Conservation (phyloP, 306 rosid species). For the Glycine tomentella region DNA sequence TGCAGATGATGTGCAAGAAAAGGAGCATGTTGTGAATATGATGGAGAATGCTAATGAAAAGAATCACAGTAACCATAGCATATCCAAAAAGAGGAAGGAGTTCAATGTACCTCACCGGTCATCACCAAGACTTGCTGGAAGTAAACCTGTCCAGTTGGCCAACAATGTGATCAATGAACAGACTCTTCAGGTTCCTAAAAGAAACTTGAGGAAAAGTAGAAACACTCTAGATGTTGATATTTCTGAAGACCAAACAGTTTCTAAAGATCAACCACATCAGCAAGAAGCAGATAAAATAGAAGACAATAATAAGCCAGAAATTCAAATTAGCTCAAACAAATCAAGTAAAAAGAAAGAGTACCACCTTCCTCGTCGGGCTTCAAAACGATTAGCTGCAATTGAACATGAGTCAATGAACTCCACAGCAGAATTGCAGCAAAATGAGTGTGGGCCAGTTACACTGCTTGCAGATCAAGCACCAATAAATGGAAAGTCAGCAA, state of each 20-base stretch:
- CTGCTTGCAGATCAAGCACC: conserved; percentile 45
- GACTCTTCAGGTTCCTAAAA: conserved; percentile 52
- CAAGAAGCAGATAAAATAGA: conserved; percentile 47
- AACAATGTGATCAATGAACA: conserved; percentile 50
- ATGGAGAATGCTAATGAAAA: conserved; percentile 37
- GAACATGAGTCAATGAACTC: conserved; percentile 52
- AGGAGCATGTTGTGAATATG: conserved; percentile 37
- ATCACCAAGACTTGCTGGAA: conserved; percentile 80
- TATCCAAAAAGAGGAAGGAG: conserved; percentile 49
- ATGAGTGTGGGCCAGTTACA: conserved; percentile 30
- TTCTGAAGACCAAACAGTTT: conserved; percentile 46
- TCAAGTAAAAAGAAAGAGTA: conserved; percentile 57
- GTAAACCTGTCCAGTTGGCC: conserved; percentile 57
- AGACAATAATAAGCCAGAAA: conserved; percentile 48
- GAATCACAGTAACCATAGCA: conserved; percentile 44
- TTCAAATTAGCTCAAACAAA: conserved; percentile 46
- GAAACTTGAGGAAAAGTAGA: conserved; percentile 48
- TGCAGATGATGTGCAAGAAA: conserved; percentile 47
- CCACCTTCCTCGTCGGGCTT: conserved; percentile 53
- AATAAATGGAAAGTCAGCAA: conserved; percentile 41
- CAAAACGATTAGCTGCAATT: conserved; percentile 65
- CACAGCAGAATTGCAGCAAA: conserved; percentile 45
- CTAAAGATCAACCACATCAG: conserved; percentile 47
- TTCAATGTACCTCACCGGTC: conserved; percentile 58
- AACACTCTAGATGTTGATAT: conserved; percentile 44